Base-by-base conservation (phyloP, 2,329 filamentous ascomycete species). In the Fusarium bulbicola region DNA sequence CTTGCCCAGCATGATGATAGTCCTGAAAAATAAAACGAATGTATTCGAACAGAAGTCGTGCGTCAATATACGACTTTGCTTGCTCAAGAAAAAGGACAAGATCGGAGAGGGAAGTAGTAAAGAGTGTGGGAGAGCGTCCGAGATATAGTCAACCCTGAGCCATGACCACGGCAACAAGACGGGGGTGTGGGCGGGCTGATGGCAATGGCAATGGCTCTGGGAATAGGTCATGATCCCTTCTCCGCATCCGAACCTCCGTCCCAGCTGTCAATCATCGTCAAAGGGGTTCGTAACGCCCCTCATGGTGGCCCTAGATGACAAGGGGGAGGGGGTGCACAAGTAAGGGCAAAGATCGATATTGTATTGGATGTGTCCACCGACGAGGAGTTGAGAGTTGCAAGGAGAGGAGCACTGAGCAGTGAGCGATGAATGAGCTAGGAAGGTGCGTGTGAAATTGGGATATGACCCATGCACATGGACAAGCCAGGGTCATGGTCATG, bases 231-330 rank as follows among this genome's bases (percentile, higher is more conserved):
- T 65, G 56, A 59, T 72, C 70, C 68, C 68, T 60, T 73, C 69
- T 73, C 71, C 72, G 70, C 70, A 74, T 72, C 63, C 59, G 71
- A 63, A 72, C 67, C 56, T 60, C 71, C 71, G 70, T 58, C 54
- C 66, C 40, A 59, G 56, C 71, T 74, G 70, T 73, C 71, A 72
- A 64, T 64, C 68, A 72, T 73, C 54, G 71, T 71, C 71, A 74
- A 73, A 73, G 71, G 70, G 71, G 71, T 68, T 73, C 59, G 70
- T 66, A 62, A 60, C 53, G 70, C 66, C 70, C 70, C 68, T 70
- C 61, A 43, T 57, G 32, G 47, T 24, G 68, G 56, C 46, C 65
- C 70, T 73, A 54, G 66, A 66, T 52, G 66, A 74, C 71, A 73
- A 74, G 71, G 71, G 71, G 71, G 71, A 74, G 71, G 70, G 70